Evolutionary conservation across 1,284 basidiomycete genomes (phyloP), one percentile per base, ranked within the genome.

Genomic region (Cryptococcus sp.): DNA sequence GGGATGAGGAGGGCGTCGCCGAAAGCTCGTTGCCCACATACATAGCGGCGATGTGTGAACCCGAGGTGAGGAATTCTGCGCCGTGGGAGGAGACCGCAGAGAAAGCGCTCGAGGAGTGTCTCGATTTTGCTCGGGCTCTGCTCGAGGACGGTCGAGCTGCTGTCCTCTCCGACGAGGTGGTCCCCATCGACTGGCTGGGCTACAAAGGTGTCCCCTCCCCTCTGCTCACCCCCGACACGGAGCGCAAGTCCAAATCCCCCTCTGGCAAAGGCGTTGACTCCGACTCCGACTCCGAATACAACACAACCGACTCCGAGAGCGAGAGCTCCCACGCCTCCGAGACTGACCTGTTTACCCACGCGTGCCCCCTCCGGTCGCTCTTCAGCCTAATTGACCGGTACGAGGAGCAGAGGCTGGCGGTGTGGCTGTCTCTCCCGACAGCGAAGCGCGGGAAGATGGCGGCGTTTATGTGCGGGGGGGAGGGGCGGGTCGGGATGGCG

Each of bases 351-450:
- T 42, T 49, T 4, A 50, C 58, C 2, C 54, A 67, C 36, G 40
- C 65, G 2, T 70, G 61, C 49, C 68, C 69, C 2, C 57, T 72
- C 4, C 52, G 63, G 16, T 52, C 65, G 0, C 56, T 72, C 21
- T 69, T 72, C 55, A 21, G 61, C 2, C 53, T 72, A 20, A 64
- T 69, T 50, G 69, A 70, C 51, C 57, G 68, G 20, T 72, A 64
- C 60, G 69, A 71, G 47, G 70, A 72, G 51, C 66, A 67, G 46
- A 50, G 69, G 21, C 53, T 71, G 18, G 70, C 68, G 0, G 59
- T 71, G 0, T 72, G 69, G 69, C 52, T 70, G 11, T 48, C 54
- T 9, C 59, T 72, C 1, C 61, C 61, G 0, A 4, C 46, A 7
- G 45, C 45, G 2, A 37, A 24, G 6, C 53, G 69, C 23, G 60